Conservation (phyloP, 2,329 filamentous ascomycete genomes). For the Intubia oerlemansii region DNA sequence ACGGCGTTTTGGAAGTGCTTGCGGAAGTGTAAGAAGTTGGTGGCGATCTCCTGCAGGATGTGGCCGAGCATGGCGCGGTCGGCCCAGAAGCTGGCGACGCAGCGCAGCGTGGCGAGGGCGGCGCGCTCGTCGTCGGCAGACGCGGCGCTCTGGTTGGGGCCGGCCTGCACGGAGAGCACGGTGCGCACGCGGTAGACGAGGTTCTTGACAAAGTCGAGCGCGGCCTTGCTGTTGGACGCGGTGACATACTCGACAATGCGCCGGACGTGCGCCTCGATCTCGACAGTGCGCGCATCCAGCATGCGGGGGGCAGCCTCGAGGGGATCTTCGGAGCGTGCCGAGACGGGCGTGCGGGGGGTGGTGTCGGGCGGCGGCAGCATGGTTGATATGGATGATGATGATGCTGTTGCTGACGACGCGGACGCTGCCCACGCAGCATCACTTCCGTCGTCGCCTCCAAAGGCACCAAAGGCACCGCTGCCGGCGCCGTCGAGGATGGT, state of each 20-base stretch:
- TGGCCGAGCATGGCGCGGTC: conserved; percentile 38
- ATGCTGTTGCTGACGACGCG: no score
- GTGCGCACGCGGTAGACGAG: conserved; percentile 29
- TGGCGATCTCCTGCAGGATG: conserved; percentile 43
- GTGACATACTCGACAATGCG: conserved; percentile 40
- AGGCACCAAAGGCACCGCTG: no score
- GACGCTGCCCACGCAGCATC: no score
- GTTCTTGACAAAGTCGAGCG: conserved; percentile 35
- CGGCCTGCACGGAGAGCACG: conserved; percentile 17
- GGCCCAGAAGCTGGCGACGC: conserved; percentile 43
- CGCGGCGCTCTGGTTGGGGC: conserved; percentile 12
- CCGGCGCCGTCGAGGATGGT: conserved; percentile 30
- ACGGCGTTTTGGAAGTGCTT: conserved; percentile 42
- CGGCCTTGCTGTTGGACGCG: conserved; percentile 38
- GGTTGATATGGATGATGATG: no score
- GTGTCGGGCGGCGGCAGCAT: no score
- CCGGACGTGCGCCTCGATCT: conserved; percentile 33
- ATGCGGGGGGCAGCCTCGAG: conserved; percentile 13
- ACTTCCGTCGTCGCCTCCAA: no score
- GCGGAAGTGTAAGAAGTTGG: conserved; percentile 43
- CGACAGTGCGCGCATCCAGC: conserved; percentile 16
- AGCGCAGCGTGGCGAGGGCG: conserved; percentile 31
- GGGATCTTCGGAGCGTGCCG: conserved; percentile 14
- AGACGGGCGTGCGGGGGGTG: conserved; percentile 8
- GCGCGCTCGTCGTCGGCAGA: conserved; percentile 27